Conservation (phyloP, 768 basidiomycete species). For the Termitomyces sp. region DNA sequence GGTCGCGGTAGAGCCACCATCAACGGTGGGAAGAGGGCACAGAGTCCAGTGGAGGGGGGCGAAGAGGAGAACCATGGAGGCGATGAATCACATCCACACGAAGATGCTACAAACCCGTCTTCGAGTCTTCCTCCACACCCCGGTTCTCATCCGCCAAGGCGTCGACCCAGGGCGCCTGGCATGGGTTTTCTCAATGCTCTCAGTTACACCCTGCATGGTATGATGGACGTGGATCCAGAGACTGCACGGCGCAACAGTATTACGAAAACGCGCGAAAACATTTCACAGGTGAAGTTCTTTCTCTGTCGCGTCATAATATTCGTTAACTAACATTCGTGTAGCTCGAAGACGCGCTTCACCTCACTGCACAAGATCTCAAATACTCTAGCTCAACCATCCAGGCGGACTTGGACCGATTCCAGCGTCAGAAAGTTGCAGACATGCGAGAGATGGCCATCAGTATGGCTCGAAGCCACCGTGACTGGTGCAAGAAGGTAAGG, state of each 20-base stretch:
- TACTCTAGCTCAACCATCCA: slow-evolving; percentile 97
- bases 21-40: slow-evolving; percentile 23
- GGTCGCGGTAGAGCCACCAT: slow-evolving; percentile 44
- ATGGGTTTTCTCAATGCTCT: slow-evolving; percentile 89
- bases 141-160: slow-evolving; percentile 64
- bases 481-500: slow-evolving; percentile 95
- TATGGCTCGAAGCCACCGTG: slow-evolving; percentile 86
- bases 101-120: slow-evolving; percentile 40
- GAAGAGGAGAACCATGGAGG: slow-evolving; percentile 19
- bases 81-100: slow-evolving; percentile 23
- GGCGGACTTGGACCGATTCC: slow-evolving; percentile 96
- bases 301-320: slow-evolving; percentile 1
- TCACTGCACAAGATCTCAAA: slow-evolving; percentile 91
- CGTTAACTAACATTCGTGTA: slow-evolving; percentile 27
- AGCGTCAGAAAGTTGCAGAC: slow-evolving; percentile 98
- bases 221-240: slow-evolving; percentile 99
- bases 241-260: slow-evolving; percentile 91
- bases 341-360: slow-evolving; percentile 94
- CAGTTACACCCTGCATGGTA: slow-evolving; percentile 92
- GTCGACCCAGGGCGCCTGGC: slow-evolving; percentile 61
- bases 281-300: slow-evolving; percentile 72
- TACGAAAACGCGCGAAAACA: slow-evolving; percentile 89
- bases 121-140: slow-evolving; percentile 72
- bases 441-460: slow-evolving; percentile 89
- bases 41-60: slow-evolving; percentile 25